Conservation (phyloP, 1,139 yeast species). For the Wickerhamomyces sp. region DNA sequence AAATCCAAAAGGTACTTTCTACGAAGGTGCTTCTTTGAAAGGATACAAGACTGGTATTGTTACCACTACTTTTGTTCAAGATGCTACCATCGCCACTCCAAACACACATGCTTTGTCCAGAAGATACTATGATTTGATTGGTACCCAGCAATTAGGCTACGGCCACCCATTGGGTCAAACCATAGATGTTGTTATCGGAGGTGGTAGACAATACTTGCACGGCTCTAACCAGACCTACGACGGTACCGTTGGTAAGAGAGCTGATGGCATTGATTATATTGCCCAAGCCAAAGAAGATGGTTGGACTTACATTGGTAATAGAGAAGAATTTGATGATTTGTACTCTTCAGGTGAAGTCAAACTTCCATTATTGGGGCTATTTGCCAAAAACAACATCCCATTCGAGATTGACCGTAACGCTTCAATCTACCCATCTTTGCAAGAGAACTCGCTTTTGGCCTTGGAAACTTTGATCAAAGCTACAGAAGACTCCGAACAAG, state of each 20-base stretch:
- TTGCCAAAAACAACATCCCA: slow-evolving; percentile 13
- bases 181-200: slow-evolving; percentile 22
- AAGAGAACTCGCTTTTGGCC: slow-evolving; percentile 19
- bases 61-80: slow-evolving; percentile 23
- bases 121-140: slow-evolving; percentile 18
- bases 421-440: slow-evolving; percentile 17
- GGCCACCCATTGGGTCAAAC: slow-evolving; percentile 22
- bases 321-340: slow-evolving; percentile 14
- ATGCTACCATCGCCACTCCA: slow-evolving; percentile 24
- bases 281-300: slow-evolving; percentile 19
- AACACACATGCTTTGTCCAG: slow-evolving; percentile 19
- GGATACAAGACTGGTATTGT: slow-evolving; percentile 23
- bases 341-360: slow-evolving; percentile 12
- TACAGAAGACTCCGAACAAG: slow-evolving; percentile 19
- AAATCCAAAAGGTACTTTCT: slow-evolving; percentile 22
- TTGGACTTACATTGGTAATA: slow-evolving; percentile 22
- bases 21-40: slow-evolving; percentile 22
- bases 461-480: slow-evolving; percentile 21
- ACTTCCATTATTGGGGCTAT: slow-evolving; percentile 20
- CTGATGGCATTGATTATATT: slow-evolving; percentile 20
- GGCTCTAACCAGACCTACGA: slow-evolving; percentile 17
- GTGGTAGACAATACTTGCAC: slow-evolving; percentile 23
- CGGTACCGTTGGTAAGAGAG: slow-evolving; percentile 18
- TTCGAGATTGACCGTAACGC: slow-evolving; percentile 21
- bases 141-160: slow-evolving; percentile 22